Evolutionary conservation across 1,139 yeast species (phyloP), one percentile per base, ranked within the genome.

Genomic region (Blastobotrys proliferans): DNA sequence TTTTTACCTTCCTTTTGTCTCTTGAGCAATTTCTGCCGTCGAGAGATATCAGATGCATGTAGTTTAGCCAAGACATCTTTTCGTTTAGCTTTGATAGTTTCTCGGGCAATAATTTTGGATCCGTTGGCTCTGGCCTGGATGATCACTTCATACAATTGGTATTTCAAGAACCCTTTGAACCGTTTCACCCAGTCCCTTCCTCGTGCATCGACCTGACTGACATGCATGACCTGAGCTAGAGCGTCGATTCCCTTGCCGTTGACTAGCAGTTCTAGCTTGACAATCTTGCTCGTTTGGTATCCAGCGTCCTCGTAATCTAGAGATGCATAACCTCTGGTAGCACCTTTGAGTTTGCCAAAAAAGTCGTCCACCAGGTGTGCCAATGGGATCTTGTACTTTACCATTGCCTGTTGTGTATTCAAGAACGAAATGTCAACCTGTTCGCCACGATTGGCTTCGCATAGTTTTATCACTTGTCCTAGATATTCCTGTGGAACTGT

Each of bases 1-100:
- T 83, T 86, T 67, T 92, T 92, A 35, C 98, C 98, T 58, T 86
- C 96, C 63, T 90, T 92, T 58, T 92, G 98, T 56, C 86, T 83
- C 47, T 76, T 87, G 46, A 92, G 69, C 53, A 92, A 73, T 65
- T 92, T 92, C 70, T 88, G 88, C 52, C 95, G 74, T 65, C 98
- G 74, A 0, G 95, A 78, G 27, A 90, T 77, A 69, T 92, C 98
- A 14, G 96, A 84, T 0, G 98, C 98, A 64, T 92, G 97, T 51
- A 92, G 69, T 56, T 78, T 83, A 40, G 94, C 95, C 43, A 94
- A 72, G 16, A 92, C 98, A 63, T 92, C 98, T 64, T 92, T 92
- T 51, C 97, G 71, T 58, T 85, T 78, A 2, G 97, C 97, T 60
- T 86, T 86, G 51, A 92, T 85, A 0, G 97, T 90, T 59, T 92